Base-by-base conservation (phyloP, 257 asterid species). In the Paraleonurus japonicus region DNA sequence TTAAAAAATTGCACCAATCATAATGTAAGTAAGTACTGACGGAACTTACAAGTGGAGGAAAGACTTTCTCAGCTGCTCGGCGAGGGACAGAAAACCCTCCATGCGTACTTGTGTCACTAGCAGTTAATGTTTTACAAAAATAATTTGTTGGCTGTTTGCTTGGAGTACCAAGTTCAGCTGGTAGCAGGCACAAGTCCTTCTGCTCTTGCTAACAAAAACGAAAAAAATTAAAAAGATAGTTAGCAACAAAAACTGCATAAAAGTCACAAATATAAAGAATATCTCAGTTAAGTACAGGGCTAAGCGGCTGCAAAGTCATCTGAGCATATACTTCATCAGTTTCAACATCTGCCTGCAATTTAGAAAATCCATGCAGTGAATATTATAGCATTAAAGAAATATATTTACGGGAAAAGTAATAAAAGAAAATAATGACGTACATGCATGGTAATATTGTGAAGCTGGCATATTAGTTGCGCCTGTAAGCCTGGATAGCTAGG, bases 21-120 rank as follows among this genome's bases (percentile, higher is more conserved):
- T 17, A 58, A 28, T 20, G 54, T 61, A 62, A 59, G 19, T 37
- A 75, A 61, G 73, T 47, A 41, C 55, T 35, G 4, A 65, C 35
- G 77, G 72, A 62, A 82, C 93, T 37, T 76, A 90, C 97, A 73
- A 90, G 95, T 51, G 97, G 85, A 73, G 97, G 95, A 55, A 90
- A 90, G 77, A 90, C 95, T 90, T 90, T 90, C 82, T 90, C 95
- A 69, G 97, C 95, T 19, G 97, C 89, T 62, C 97, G 88, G 19
- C 97, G 92, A 75, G 97, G 97, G 58, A 90, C 95, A 47, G 97
- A 90, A 75, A 90, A 88, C 71, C 97, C 97, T 50, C 97, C 97
- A 76, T 90, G 96, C 58, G 96, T 90, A 64, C 96, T 90, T 57
- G 96, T 89, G 81, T 89, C 96, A 71, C 94, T 87, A 58, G 96